Conservation (phyloP, 2,329 filamentous ascomycete species). For the Tricladium varicosporioides region DNA sequence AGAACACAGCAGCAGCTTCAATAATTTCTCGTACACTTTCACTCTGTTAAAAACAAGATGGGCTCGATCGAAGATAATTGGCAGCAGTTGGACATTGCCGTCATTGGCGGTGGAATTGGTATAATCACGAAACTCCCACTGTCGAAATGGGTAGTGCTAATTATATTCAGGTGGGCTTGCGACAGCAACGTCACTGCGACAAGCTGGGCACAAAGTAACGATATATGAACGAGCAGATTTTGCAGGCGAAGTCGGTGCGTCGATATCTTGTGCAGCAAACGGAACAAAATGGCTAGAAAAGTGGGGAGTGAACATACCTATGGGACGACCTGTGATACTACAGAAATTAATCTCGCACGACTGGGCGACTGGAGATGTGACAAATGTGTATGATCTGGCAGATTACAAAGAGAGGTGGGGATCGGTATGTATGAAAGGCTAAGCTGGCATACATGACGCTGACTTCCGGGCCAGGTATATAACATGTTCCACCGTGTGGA, state of each 20-base stretch:
- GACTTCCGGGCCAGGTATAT: constrained; percentile 44
- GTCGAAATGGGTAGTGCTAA: neutral
- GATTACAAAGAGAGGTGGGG: constrained; percentile 68
- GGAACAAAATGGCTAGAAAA: constrained; percentile 68
- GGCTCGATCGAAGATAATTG: constrained; percentile 19
- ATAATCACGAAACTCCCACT: neutral
- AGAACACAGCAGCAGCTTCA: neutral
- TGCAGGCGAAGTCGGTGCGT: constrained; percentile 66
- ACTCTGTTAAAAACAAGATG: constrained; percentile 10
- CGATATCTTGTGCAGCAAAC: constrained; percentile 67
- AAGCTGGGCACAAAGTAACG: constrained; percentile 53
- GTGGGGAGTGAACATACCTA: constrained; percentile 63
- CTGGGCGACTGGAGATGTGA: constrained; percentile 66
- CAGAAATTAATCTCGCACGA: constrained; percentile 67
- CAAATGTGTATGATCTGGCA: constrained; percentile 60
- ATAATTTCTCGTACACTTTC: neutral
- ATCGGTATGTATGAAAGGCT: constrained; percentile 37
- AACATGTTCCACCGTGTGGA: constrained; percentile 68
- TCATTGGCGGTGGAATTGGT: constrained; percentile 25
- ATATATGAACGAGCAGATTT: constrained; percentile 67
- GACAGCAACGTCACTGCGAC: constrained; percentile 49
- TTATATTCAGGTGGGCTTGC: constrained; percentile 44
- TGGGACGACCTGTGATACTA: constrained; percentile 64
- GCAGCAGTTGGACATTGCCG: constrained; percentile 17
- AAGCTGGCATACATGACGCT: neutral